phyloP scores from a whole-genome alignment of 1,139 yeast genomes.

The Geotrichum carabidarum region DNA sequence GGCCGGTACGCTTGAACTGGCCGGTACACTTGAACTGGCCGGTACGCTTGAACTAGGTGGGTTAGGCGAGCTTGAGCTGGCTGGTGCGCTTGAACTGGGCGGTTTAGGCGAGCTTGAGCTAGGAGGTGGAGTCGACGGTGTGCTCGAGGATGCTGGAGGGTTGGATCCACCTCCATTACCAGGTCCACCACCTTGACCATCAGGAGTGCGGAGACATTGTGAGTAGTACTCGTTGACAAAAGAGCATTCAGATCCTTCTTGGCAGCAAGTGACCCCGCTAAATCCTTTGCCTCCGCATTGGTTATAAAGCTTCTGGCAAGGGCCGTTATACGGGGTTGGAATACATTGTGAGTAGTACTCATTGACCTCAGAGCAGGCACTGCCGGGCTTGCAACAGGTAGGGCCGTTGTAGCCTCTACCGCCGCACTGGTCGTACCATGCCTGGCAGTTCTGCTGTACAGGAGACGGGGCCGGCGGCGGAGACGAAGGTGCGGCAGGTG shows the following conservation, averaged over 20 bases:
- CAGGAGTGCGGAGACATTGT: slow-evolving; percentile 9
- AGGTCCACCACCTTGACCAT: not conserved
- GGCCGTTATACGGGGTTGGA: not conserved
- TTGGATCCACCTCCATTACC: not conserved
- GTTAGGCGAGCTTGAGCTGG: not conserved
- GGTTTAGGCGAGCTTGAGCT: not conserved
- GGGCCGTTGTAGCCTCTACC: slow-evolving; percentile 11
- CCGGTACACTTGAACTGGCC: not conserved
- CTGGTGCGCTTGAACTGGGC: not conserved
- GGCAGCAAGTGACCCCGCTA: slow-evolving; percentile 17
- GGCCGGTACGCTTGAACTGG: not conserved
- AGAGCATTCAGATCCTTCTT: slow-evolving; percentile 15
- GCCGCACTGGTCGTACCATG: slow-evolving; percentile 17
- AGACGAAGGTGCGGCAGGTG: not conserved
- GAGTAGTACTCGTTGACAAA: slow-evolving; percentile 8
- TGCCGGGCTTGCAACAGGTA: slow-evolving; percentile 14
- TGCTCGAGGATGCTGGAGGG: not conserved
- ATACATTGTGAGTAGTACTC: slow-evolving; percentile 15
- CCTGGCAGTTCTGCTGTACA: not conserved
- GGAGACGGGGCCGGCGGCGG: not conserved
- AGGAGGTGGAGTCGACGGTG: not conserved
- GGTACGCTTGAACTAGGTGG: not conserved
- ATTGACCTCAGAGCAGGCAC: not conserved
- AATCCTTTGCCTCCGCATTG: slow-evolving; percentile 17
- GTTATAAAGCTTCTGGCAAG: slow-evolving; percentile 6